Evolutionary conservation across 306 rosid species (phyloP), one percentile per base, ranked within the genome.

Genomic region (Casuarina cunninghamiana): DNA sequence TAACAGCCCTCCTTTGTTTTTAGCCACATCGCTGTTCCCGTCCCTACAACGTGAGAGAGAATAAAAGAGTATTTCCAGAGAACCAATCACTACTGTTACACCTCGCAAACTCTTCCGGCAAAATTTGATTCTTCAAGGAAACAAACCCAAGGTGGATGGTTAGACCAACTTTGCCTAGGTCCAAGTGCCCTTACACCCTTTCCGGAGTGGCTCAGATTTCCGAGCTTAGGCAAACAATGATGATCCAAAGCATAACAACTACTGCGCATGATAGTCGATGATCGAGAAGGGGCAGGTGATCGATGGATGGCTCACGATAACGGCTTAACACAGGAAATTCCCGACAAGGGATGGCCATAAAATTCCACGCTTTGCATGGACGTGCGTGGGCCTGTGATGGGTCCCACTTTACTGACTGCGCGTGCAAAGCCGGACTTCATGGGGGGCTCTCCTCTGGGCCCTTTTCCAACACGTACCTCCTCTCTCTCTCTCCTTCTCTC

Each of bases 391-490:
- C 62, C 54, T 58, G 62, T 10, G 10, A 42, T 82, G 80, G 89
- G 73, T 57, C 89, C 86, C 84, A 41, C 68, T 45, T 67, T 19
- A 84, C 91, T 85, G 91, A 85, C 91, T 87, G 84, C 91, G 91
- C 91, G 85, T 88, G 91, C 91, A 80, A 83, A 75, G 91, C 89
- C 89, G 91, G 84, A 78, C 89, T 85, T 88, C 81, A 81, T 87
- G 89, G 89, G 88, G 87, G 87, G 85, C 79, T 85, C 88, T 75
- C 81, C 37, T 44, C 68, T 82, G 84, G 88, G 79, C 21, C 88
- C 81, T 55, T 26, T 16, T 45, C 17, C 39, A 10, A 5, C 74
- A 46, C 57, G 19, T 69, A 44, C 13, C 0, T 26, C 32, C 32
- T 26, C 32, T 26, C 32, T 26, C 32, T 26, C 32, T 26, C 1